Base-by-base conservation (phyloP, 2,329 filamentous ascomycete genomes). In the Fonsecaea pugnacius region DNA sequence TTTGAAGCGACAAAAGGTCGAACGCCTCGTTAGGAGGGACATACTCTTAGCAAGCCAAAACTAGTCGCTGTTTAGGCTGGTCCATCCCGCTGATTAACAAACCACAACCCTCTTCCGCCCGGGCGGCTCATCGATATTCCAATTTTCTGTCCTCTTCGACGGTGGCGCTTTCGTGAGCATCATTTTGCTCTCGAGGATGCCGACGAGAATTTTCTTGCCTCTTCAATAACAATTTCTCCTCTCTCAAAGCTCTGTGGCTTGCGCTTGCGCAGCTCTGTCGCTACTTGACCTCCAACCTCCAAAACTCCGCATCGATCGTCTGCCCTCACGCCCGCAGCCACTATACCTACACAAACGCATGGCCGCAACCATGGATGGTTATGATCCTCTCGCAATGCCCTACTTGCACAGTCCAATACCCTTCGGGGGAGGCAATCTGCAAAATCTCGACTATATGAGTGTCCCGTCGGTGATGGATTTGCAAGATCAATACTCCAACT, bases 351-450 rank as follows among this genome's bases (percentile, higher is more conserved):
- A 33, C 57, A 51, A 24, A 24, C 58, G 30, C 33, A 69, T 70
- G 68, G 63, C 70, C 51, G 63, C 63, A 70, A 74, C 71, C 66
- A 82, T 82, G 80, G 84, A 86, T 72, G 81, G 83, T 75, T 87
- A 84, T 76, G 84, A 87, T 74, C 83, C 83, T 69, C 82, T 84
- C 76, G 80, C 83, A 74, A 86, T 88, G 85, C 83, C 84, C n/a
- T 88, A 87, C 72, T 76, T 87, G 76, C 80, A 83, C 62, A 83
- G 82, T 70, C 83, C 84, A 68, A 78, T 87, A 73, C 81, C 82
- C 61, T 81, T 51, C 16, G 57, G 30, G 24, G 66, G 60, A 24
- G 79, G 82, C 55, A 81, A 82, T 73, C 78, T 84, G 56, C 79
- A 82, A 59, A 77, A 78, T 62, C 72, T 75, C 24, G 79, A 81